Conservation (phyloP, 2,329 filamentous ascomycete genomes). For the Beauveria medogensis region DNA sequence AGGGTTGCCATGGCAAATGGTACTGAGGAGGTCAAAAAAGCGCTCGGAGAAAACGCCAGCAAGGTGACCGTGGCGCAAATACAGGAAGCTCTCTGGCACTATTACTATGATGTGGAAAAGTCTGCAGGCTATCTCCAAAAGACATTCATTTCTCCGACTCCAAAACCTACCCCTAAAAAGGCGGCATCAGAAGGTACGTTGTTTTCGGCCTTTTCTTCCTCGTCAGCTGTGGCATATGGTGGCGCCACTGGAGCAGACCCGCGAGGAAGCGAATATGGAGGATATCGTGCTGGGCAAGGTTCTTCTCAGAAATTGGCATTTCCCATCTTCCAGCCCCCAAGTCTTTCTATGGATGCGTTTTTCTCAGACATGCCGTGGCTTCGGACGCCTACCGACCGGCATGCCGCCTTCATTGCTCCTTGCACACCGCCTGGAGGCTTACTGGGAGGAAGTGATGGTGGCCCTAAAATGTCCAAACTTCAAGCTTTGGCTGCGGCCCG, state of each 20-base stretch:
- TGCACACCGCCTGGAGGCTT: slow-evolving; percentile 54
- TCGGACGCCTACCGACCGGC: slow-evolving; percentile 57
- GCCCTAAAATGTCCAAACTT: slow-evolving; percentile 78
- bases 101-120: slow-evolving; percentile 89
- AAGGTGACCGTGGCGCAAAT: slow-evolving; percentile 60
- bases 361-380: slow-evolving; percentile 86
- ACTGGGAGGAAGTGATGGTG: slow-evolving; percentile 61
- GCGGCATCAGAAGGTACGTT: slow-evolving; percentile 31
- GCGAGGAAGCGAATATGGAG: slow-evolving; percentile 13
- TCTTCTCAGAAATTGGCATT: slow-evolving; percentile 10
- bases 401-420: slow-evolving; percentile 55
- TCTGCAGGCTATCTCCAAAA: slow-evolving; percentile 71
- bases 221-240: slow-evolving; percentile 5
- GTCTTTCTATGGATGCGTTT: slow-evolving; percentile 19
- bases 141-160: slow-evolving; percentile 44
- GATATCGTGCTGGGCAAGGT: background rate
- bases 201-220: slow-evolving; percentile 15
- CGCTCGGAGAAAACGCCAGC: slow-evolving; percentile 51
- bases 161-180: slow-evolving; percentile 35
- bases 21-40: slow-evolving; percentile 56
- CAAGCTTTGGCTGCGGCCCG: slow-evolving; percentile 81
- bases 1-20: slow-evolving; percentile 50
- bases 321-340: slow-evolving; percentile 15
- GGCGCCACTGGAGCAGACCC: slow-evolving; percentile 25
- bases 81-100: slow-evolving; percentile 87